These are phyloP conservation scores for Mycena venus DNA, from an alignment of 768 basidiomycete species.

Conservation along the genomic window DNA sequence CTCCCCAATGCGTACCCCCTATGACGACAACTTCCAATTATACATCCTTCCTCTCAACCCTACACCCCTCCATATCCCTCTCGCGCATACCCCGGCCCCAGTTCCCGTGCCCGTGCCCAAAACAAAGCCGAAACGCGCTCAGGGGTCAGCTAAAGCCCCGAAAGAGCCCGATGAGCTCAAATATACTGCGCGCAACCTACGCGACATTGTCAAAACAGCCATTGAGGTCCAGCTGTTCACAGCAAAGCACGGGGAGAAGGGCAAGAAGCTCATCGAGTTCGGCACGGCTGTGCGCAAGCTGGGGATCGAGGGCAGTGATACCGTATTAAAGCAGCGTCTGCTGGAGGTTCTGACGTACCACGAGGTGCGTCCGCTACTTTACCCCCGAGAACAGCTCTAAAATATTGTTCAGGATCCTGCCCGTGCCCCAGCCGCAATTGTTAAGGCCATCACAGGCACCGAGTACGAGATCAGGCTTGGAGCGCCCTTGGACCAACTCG, in stretches of 20 bases:
- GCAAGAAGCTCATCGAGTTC: neutral
- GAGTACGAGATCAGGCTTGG: neutral
- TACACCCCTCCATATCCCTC: too few relatives aligned
- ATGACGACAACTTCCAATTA: too few relatives aligned
- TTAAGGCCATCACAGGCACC: neutral
- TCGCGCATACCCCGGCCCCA: too few relatives aligned
- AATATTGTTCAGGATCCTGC: neutral
- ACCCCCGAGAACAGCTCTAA: neutral
- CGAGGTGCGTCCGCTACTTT: constrained; percentile 1
- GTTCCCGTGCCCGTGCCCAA: neutral
- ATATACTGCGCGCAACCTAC: neutral
- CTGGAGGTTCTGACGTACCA: neutral
- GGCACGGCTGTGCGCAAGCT: neutral
- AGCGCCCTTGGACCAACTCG: constrained; percentile 6
- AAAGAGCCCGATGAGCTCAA: neutral
- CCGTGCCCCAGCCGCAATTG: neutral
- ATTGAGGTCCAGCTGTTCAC: neutral
- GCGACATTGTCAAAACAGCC: neutral
- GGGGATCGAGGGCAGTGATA: neutral
- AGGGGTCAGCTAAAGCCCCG: neutral
- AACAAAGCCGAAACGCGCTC: neutral
- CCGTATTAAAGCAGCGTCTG: neutral
- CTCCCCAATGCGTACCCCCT: too few relatives aligned
- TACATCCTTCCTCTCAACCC: too few relatives aligned
- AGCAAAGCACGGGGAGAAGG: neutral